Evolutionary conservation across 2,329 filamentous ascomycete genomes (phyloP).

Genomic region (Xylaria sp.): DNA sequence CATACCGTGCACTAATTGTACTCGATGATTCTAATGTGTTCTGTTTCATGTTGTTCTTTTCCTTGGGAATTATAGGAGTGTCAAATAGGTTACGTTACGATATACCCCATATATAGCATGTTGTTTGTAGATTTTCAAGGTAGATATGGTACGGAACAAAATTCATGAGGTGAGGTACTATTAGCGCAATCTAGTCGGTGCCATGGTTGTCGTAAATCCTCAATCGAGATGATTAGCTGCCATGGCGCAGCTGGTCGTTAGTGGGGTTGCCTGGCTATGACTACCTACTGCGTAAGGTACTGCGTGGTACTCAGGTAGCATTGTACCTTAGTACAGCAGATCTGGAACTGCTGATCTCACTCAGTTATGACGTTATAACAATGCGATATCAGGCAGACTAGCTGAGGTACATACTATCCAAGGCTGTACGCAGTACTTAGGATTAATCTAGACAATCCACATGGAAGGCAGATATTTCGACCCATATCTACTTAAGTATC

Average conservation of each 20-base stretch:
- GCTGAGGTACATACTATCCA: not conserved
- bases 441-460: not conserved
- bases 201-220: not conserved
- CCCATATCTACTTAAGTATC: no score
- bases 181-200: not conserved
- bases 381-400: not conserved
- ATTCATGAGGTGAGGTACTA: not conserved
- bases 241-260: not conserved
- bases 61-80: not conserved
- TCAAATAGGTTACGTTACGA: constrained; percentile 16
- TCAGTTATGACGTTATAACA: constrained; percentile 28
- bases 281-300: no score
- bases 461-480: not conserved
- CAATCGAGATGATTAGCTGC: not conserved
- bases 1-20: constrained; percentile 38
- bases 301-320: no score
- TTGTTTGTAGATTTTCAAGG: constrained; percentile 17
- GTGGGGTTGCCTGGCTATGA: not conserved
- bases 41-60: not conserved
- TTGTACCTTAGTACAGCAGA: no score
- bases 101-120: constrained; percentile 31
- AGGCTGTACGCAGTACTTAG: no score
- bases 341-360: constrained; percentile 1
- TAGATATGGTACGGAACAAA: not conserved
- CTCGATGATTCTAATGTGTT: not conserved